Conservation (phyloP, 768 basidiomycete genomes). For the Trametes gibbosa region DNA sequence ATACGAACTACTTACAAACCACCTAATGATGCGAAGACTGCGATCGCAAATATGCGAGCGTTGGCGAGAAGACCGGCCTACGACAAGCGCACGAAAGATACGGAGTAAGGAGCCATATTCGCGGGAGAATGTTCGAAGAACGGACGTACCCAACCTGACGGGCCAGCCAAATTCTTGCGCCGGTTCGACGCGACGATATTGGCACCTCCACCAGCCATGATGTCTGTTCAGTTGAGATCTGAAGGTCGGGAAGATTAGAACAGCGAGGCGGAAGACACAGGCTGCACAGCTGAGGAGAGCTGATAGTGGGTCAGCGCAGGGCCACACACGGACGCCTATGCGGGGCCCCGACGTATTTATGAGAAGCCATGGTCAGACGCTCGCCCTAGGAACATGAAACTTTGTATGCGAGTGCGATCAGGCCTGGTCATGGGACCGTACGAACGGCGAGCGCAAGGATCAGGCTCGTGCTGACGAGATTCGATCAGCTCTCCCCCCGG, state of each 20-base stretch:
- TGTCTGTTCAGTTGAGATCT: not conserved
- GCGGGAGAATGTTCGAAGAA: not conserved
- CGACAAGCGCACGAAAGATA: slow-evolving; percentile 7
- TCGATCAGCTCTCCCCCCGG: slow-evolving; percentile 6
- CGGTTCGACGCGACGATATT: slow-evolving; percentile 40
- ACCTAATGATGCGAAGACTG: slow-evolving; percentile 77
- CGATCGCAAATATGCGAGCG: slow-evolving; percentile 59
- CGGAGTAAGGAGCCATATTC: not conserved
- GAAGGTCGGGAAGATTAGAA: not conserved
- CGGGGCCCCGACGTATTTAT: slow-evolving; percentile 2
- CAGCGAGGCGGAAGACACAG: not conserved
- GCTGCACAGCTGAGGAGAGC: not conserved
- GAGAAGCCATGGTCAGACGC: not conserved
- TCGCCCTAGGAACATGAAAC: not conserved
- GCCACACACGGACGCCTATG: not conserved
- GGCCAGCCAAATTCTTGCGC: slow-evolving; percentile 55
- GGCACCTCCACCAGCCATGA: slow-evolving; percentile 47
- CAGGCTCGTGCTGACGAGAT: not conserved
- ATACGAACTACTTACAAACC: slow-evolving; percentile 53
- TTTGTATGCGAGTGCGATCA: not conserved
- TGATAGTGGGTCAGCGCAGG: not conserved
- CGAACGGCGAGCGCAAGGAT: not conserved
- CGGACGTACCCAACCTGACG: slow-evolving; percentile 61
- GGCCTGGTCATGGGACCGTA: slow-evolving; percentile 3
- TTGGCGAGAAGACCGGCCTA: slow-evolving; percentile 68